Base-by-base conservation (phyloP, 2,329 filamentous ascomycete species). In the Arthrobotrys sphaeroides region DNA sequence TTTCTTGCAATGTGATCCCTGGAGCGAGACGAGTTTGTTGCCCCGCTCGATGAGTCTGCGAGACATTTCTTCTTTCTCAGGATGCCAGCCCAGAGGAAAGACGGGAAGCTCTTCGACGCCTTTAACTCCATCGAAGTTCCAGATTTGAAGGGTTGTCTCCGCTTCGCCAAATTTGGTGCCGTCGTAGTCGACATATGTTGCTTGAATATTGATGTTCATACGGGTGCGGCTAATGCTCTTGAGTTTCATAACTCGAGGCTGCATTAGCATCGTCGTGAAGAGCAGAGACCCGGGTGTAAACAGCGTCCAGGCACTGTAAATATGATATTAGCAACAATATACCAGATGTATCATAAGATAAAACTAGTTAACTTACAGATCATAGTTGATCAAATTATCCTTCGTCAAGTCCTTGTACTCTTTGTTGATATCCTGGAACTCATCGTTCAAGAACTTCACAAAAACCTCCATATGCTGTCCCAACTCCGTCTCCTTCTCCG, bases 111-210 rank as follows among this genome's bases (percentile, higher is more conserved):
- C 92, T 9, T 90, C 92, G 80, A 97, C 96, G 83, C 92, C 94
- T 77, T 90, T 88, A 12, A 91, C 88, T 0, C 93, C 93, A 73
- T 91, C 91, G 85, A 97, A 97, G 2, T 88, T 85, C 5, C 87
- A 83, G 10, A 97, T 88, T 59, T 93, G 89, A 38, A 89, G 87
- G 9, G 88, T 85, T 80, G 92, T 88, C 57, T 85, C 88, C 13
- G 91, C 91, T 79, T 90, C 90, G 1, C 93, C 93, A 80, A 94
- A 96, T 5, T 87, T 86, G 81, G 96, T 96, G 69, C 93, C 94
- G 79, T 97, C 92, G 76, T 93, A 96, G 80, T 96, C 93, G 24
- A 97, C 87, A 78, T 95, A 96, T 81, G 16, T 83, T 81, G 7
- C 84, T 13, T 33, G 24, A 24, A 75, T n/a, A 10, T 42, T 13